Evolutionary conservation across 2,329 filamentous ascomycete species (phyloP), one percentile per base, ranked within the genome.

Genomic region (Didymella exigua): DNA sequence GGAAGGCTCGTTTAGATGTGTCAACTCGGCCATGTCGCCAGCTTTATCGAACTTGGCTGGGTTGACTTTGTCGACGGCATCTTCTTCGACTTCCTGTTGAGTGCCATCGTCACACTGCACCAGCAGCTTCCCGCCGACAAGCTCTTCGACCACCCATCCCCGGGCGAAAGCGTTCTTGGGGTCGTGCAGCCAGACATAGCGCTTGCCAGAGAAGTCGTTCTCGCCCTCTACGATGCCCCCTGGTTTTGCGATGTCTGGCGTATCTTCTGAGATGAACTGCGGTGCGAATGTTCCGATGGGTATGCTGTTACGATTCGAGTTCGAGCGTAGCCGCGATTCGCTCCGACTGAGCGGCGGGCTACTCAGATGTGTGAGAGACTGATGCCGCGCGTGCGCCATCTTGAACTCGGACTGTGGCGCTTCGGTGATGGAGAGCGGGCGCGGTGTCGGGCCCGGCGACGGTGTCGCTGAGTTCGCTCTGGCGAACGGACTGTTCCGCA

Each of bases 41-140:
- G 93, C 93, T 78, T 97, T 99, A 84, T 99, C 95, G 78, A 99
- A 99, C 75, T 99, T 99, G 70, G 93, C 93, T 41, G 95, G 95
- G 77, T 99, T 99, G 80, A 99, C 96, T 78, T 97, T 98, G 82
- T 99, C 96, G 64, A 97, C 92, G 67, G 87, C 89, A 67, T 98
- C 93, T 46, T 85, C 79, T 63, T 93, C 88, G 45, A 95, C 88
- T 71, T 96, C 90, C 64, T 91, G 88, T 86, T 96, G 91, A 87
- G 95, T 89, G 66, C 92, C 93, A 82, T 97, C 91, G 58, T 98
- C 95, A 71, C 91, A 96, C 75, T 98, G 93, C 23, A 99, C 91
- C 31, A 93, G 78, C 48, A 99, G 81, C 49, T 83, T 83, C 47
- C 87, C 86, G 43, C 79, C 84, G 2, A 80, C 84, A 46, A 89